Base-by-base conservation (phyloP, 192 early-diverging fungal species). In the Thamnidium elegans region DNA sequence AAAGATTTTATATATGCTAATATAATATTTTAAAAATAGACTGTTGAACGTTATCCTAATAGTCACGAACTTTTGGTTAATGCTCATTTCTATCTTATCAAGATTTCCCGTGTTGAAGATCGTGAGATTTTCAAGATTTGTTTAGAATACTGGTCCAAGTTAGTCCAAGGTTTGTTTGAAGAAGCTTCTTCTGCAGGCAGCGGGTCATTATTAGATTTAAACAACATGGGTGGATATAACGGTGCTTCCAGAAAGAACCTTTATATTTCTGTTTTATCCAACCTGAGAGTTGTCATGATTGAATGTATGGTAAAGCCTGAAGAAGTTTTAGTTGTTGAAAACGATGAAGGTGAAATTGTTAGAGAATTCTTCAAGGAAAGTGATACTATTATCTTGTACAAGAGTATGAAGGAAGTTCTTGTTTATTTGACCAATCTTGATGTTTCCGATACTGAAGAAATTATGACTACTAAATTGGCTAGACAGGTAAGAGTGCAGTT, bases 311-410 rank as follows among this genome's bases (percentile, higher is more conserved):
- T 96, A 34, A 92, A 94, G 58, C 97, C 97, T 34, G 96, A 99
- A 76, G 97, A 99, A 81, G 92, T 95, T 7, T 80, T 99, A 32
- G 89, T 99, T 56, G 95, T 97, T 20, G 94, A 98, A 71, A 98
- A 99, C 75, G 97, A 99, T 63, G 95, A 99, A 71, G 97, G 97
- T 48, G 97, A 98, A 81, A 94, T 98, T 81, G 96, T 99, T 17
- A 89, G 97, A 47, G 97, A 98, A 78, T 89, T 89, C 36, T 80
- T 97, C 72, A 96, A 97, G 75, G 97, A 98, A 74, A 93, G 92
- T 62, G 96, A 99, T 75, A 99, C 96, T 31, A 96, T 99, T 67
- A 90, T 90, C 3, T 75, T 98, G 10, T 99, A 99, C 85, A 99
- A 99, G 84, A 90, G 90, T 59, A 96, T 98, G 92, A 87, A 91